These are phyloP conservation scores for Leishmania martiniquensis DNA, from an alignment of 208 protist species.

Conservation along the genomic window DNA sequence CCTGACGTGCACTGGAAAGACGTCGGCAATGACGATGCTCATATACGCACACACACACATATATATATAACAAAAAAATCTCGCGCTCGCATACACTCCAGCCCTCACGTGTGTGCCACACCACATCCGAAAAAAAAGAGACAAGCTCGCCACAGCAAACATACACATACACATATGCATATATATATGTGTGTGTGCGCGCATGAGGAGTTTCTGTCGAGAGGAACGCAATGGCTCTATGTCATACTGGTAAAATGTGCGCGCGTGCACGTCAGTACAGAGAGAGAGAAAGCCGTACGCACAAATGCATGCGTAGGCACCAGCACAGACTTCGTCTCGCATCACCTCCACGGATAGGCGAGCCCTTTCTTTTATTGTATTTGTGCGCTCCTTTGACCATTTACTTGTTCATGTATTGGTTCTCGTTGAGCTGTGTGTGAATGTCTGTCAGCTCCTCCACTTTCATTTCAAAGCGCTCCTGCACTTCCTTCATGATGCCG, in stretches of 20 bases:
- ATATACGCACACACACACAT: no score
- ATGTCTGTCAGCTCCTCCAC: constrained; percentile 96
- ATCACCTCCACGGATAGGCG: neutral
- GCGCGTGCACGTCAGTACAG: neutral
- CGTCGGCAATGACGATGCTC: no score
- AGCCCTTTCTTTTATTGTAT: no score
- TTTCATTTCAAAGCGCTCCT: constrained; percentile 98
- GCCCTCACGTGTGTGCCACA: neutral
- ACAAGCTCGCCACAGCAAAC: neutral
- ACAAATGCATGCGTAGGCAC: neutral
- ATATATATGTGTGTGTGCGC: neutral
- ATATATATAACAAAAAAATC: no score
- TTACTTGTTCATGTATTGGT: constrained; percentile 93
- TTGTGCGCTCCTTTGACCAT: no score
- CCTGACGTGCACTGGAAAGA: neutral
- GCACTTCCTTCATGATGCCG: constrained; percentile 96
- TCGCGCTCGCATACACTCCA: neutral
- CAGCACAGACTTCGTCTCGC: neutral
- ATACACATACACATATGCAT: neutral
- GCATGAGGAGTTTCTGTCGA: neutral
- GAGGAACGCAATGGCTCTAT: no score
- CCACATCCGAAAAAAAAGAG: neutral
- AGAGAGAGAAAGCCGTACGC: neutral
- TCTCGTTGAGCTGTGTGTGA: constrained; percentile 87
- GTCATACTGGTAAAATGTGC: no score